Evolutionary conservation across 2,329 filamentous ascomycete genomes (phyloP).

Genomic region (Sodiomyces alkalinus): DNA sequence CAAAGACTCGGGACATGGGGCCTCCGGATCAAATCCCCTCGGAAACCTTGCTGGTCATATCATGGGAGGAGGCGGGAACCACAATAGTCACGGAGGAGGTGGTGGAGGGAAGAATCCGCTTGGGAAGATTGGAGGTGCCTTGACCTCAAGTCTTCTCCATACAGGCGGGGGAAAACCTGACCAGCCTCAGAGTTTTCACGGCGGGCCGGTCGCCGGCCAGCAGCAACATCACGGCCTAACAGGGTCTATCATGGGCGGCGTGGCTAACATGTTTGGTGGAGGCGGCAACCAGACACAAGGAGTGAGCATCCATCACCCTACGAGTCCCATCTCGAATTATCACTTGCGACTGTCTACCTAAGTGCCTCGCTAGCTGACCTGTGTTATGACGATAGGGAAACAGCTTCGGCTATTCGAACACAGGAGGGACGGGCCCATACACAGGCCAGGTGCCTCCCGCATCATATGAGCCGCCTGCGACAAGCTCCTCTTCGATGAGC

Average conservation of each 20-base stretch:
- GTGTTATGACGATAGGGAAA: slow-evolving; percentile 31
- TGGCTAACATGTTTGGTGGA: slow-evolving; percentile 35
- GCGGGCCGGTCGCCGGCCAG: slow-evolving; percentile 23
- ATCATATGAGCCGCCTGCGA: slow-evolving; percentile 33
- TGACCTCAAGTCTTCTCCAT: slow-evolving; percentile 40
- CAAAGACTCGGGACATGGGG: slow-evolving; percentile 24
- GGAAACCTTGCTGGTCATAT: slow-evolving; percentile 32
- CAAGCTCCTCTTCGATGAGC: slow-evolving; percentile 6
- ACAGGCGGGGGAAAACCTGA: slow-evolving; percentile 31
- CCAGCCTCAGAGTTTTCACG: slow-evolving; percentile 31
- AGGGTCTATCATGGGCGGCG: slow-evolving; percentile 38
- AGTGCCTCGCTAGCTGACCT: too few relatives aligned
- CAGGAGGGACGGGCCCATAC: slow-evolving; percentile 37
- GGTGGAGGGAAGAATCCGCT: slow-evolving; percentile 22
- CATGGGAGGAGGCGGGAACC: slow-evolving; percentile 17
- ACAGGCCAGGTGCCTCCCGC: slow-evolving; percentile 47
- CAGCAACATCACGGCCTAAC: slow-evolving; percentile 32
- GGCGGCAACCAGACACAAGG: slow-evolving; percentile 26
- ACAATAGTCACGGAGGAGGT: slow-evolving; percentile 11
- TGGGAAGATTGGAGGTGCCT: slow-evolving; percentile 41
- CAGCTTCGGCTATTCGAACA: slow-evolving; percentile 48
- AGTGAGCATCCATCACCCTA: slow-evolving; percentile 14
- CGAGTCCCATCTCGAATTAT: too few relatives aligned
- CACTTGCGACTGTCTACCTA: too few relatives aligned
- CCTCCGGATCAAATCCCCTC: slow-evolving; percentile 23